A percentile compares a stretch with the other conserved stretches of the same genome.
Conservation (phyloP, 2,329 filamentous ascomycete genomes). For the Fusarium hostae region DNA sequence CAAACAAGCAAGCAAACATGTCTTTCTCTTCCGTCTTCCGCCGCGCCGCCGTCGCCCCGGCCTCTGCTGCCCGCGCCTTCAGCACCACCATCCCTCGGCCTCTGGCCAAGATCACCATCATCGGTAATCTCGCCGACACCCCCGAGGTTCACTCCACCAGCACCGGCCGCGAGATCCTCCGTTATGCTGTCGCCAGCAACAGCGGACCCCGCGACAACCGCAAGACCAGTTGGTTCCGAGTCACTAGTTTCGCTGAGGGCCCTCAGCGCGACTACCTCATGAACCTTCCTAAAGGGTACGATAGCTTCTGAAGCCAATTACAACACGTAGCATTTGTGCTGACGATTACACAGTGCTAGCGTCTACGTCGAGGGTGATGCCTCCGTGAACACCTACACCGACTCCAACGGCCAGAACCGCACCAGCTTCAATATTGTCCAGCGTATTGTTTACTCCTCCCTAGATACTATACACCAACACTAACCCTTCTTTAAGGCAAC, state of each 20-base stretch:
- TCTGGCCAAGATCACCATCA: constrained; percentile 83
- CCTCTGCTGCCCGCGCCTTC: constrained; percentile 73
- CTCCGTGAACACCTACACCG: constrained; percentile 72
- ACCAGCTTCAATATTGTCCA: constrained; percentile 77
- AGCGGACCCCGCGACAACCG: constrained; percentile 74
- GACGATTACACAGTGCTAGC: constrained; percentile 67
- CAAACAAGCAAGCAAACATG: constrained; percentile 44
- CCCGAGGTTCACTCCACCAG: constrained; percentile 80
- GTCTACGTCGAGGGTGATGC: constrained; percentile 89
- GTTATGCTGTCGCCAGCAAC: constrained; percentile 79
- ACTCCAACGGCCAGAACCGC: constrained; percentile 75
- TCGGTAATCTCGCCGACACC: constrained; percentile 83
- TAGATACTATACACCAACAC: neutral
- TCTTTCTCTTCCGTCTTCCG: constrained; percentile 66
- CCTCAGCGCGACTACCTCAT: constrained; percentile 77
- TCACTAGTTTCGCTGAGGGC: constrained; percentile 80
- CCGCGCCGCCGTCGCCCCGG: constrained; percentile 61
- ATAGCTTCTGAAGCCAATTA: constrained; percentile 37
- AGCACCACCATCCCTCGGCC: constrained; percentile 73
- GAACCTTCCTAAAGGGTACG: constrained; percentile 85
- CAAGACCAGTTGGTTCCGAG: constrained; percentile 85
- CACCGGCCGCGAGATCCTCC: constrained; percentile 78
- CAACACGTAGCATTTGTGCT: constrained; percentile 4
- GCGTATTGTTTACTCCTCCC: constrained; percentile 68
- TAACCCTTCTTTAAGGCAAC: constrained; percentile 50